Percentiles rank a stretch among this genome's conserved stretches.
phyloP scores from a whole-genome alignment of 176 grass and related monocot species.

The Bromus sterilis region DNA sequence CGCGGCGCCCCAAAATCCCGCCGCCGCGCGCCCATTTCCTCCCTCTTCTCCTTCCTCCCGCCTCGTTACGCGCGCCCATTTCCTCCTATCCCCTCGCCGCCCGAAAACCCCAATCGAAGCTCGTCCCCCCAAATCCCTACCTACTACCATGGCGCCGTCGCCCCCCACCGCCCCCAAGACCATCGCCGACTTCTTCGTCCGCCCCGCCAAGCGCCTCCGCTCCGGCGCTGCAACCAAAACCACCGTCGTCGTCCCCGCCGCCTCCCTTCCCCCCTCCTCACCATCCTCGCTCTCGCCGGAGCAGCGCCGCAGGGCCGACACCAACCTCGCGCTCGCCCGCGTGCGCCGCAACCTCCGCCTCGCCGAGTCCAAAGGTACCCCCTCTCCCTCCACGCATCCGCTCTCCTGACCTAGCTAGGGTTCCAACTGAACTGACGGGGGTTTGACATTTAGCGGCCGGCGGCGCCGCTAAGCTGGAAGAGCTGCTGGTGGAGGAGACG shows the following conservation, averaged over 20 bases:
- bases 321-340: slow-evolving; percentile 71
- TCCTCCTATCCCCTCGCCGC: too few relatives aligned
- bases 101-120: background rate
- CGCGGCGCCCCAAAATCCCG: too few relatives aligned
- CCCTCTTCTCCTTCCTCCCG: too few relatives aligned
- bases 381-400: background rate
- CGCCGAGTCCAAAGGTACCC: slow-evolving; percentile 74
- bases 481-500: slow-evolving; percentile 79
- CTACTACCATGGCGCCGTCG: slow-evolving; percentile 17
- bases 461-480: slow-evolving; percentile 57
- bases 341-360: slow-evolving; percentile 53
- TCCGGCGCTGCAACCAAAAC: background rate
- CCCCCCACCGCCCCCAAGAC: slow-evolving; percentile 52
- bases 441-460: background rate
- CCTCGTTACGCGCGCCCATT: background rate
- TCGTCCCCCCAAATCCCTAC: too few relatives aligned
- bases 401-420: background rate
- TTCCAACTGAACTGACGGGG: background rate
- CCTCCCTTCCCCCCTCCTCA: slow-evolving; percentile 12
- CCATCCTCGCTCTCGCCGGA: slow-evolving; percentile 34
- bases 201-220: slow-evolving; percentile 71
- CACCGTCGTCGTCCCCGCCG: slow-evolving; percentile 19
- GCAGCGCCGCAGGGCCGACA: slow-evolving; percentile 60
- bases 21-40: background rate
- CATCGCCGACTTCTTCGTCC: slow-evolving; percentile 54